Evolutionary conservation across 169 alveolate species (phyloP).

Genomic region (Plasmodium yoelii): DNA sequence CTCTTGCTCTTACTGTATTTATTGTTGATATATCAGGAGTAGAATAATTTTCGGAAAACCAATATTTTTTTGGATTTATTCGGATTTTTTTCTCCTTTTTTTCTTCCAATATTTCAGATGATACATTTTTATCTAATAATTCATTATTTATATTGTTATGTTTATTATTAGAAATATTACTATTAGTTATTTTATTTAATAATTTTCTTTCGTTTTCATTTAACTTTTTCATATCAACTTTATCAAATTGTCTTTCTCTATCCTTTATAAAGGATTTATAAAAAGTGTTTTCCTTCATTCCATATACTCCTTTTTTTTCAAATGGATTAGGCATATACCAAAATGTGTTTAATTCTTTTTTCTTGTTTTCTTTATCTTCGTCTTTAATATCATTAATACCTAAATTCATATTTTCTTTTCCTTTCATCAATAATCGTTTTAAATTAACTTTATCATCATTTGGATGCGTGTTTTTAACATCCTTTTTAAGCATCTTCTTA

Average conservation of each 20-base stretch:
- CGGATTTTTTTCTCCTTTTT: constrained; percentile 50
- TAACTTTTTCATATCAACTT: constrained; percentile 36
- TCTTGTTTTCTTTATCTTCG: constrained; percentile 66
- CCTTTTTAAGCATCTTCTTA: constrained; percentile 44
- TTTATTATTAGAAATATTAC: neutral
- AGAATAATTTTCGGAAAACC: constrained; percentile 20
- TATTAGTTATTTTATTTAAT: constrained; percentile 32
- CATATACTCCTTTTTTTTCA: constrained; percentile 76
- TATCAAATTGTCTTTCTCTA: constrained; percentile 65
- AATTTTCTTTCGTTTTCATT: constrained; percentile 56
- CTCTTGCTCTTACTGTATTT: constrained; percentile 42
- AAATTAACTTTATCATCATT: constrained; percentile 67
- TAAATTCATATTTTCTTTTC: constrained; percentile 11
- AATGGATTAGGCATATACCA: constrained; percentile 76
- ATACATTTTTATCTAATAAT: constrained; percentile 27
- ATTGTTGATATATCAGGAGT: constrained; percentile 48
- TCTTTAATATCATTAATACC: constrained; percentile 33
- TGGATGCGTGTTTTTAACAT: neutral
- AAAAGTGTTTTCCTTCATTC: constrained; percentile 72
- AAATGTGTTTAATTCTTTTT: constrained; percentile 69
- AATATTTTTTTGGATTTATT: constrained; percentile 48
- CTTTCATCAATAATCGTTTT: constrained; percentile 18
- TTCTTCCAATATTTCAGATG: neutral
- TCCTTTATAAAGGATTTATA: constrained; percentile 66
- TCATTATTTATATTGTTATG: constrained; percentile 11